Evolutionary conservation across 768 basidiomycete genomes (phyloP).

Genomic region (Leccinum broughii): DNA sequence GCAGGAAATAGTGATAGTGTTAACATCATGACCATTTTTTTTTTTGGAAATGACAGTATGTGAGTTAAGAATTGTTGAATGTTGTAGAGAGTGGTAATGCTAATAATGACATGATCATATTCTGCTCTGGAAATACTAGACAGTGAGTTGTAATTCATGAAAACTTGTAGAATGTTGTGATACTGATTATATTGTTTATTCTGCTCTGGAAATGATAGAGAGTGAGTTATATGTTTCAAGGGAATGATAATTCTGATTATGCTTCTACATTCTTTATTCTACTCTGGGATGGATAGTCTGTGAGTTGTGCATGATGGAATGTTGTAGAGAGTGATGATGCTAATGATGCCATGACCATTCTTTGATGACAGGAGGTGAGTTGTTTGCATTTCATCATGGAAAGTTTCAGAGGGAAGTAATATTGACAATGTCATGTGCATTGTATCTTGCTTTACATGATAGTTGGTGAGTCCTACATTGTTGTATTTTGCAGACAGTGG

Average conservation of each 20-base stretch:
- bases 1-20: background rate
- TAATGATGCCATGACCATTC: background rate
- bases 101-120: background rate
- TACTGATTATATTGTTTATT: background rate
- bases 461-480: background rate
- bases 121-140: background rate
- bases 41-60: background rate
- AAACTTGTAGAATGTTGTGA: background rate
- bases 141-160: background rate
- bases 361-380: background rate
- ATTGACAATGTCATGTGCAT: background rate
- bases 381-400: background rate
- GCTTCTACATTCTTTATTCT: background rate
- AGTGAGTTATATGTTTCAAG: background rate
- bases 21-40: background rate
- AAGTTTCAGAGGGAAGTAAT: background rate
- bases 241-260: background rate
- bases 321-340: background rate
- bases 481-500: background rate
- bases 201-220: background rate
- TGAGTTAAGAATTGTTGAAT: background rate
- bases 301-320: background rate
- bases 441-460: background rate
- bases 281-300: background rate
- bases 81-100: background rate